These are phyloP conservation scores for Penicillium psychrosexuale DNA, from an alignment of 2,329 filamentous ascomycete genomes.

Conservation along the genomic window DNA sequence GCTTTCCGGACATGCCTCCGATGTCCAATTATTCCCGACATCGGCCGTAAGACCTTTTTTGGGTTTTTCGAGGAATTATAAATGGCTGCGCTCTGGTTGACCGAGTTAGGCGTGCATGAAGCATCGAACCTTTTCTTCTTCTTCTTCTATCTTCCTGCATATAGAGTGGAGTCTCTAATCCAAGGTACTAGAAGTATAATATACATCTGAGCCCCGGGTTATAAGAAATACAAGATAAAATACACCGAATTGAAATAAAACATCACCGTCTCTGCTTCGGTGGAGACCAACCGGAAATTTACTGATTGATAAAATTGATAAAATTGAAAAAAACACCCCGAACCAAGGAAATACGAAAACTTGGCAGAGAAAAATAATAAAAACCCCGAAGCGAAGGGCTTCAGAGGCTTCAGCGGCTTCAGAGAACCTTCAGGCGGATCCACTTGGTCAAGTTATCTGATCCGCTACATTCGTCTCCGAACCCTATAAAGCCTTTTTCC, in stretches of 20 bases:
- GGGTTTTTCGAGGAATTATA: background rate
- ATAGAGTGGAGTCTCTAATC: background rate
- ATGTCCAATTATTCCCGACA: conserved; percentile 7
- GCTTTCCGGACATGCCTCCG: background rate
- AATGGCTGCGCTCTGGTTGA: background rate
- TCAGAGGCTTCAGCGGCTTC: background rate
- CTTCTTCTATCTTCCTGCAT: background rate
- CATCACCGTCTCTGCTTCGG: background rate
- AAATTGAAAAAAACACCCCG: conserved; percentile 6
- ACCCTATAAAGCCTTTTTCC: conserved; percentile 8
- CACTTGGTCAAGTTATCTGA: conserved; percentile 27
- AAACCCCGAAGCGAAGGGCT: conserved; percentile 5
- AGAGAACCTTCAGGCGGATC: conserved; percentile 1
- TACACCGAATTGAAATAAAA: too few relatives aligned
- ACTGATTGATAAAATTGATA: conserved; percentile 32
- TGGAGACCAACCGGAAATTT: conserved; percentile 8
- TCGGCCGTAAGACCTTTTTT: conserved; percentile 3
- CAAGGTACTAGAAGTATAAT: background rate
- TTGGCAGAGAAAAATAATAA: background rate
- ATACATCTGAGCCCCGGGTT: background rate
- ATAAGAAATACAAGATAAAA: background rate
- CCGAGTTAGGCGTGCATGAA: background rate
- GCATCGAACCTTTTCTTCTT: background rate
- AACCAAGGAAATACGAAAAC: conserved; percentile 6
- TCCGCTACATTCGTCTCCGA: conserved; percentile 14